phyloP scores from a whole-genome alignment of 345 rosid species.

The Rhodomyrtus tomentosa region DNA sequence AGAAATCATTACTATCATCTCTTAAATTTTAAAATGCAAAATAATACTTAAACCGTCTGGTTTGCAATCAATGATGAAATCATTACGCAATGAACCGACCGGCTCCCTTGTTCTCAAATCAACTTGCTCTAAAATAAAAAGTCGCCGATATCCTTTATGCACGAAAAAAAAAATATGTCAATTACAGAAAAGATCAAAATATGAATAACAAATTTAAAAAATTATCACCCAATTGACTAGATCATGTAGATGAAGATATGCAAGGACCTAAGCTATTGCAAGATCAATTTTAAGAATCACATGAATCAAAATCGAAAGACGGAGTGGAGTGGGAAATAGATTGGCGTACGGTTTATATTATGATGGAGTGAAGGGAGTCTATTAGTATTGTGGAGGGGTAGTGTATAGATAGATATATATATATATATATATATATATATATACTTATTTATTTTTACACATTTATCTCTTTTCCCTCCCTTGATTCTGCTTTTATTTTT shows the following conservation, averaged over 20 bases:
- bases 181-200: background rate
- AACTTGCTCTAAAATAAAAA: fast-evolving
- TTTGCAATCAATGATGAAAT: background rate
- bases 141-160: too few relatives aligned
- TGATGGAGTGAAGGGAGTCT: too few relatives aligned
- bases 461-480: too few relatives aligned
- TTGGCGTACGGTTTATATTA: too few relatives aligned
- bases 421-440: too few relatives aligned
- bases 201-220: too few relatives aligned
- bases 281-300: background rate
- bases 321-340: too few relatives aligned
- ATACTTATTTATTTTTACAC: too few relatives aligned
- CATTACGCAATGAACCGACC: background rate
- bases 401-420: too few relatives aligned
- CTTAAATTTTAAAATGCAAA: background rate
- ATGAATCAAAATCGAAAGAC: too few relatives aligned
- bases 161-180: background rate
- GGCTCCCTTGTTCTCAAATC: background rate
- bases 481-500: too few relatives aligned
- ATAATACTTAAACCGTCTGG: background rate
- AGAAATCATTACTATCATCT: background rate
- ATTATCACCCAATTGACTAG: background rate
- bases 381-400: too few relatives aligned
- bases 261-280: background rate
- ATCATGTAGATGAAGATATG: background rate